Evolutionary conservation across 129 eudicot genomes (phyloP), one percentile per base, ranked within the genome.

Genomic region (Centrapalus pauciflorus): DNA sequence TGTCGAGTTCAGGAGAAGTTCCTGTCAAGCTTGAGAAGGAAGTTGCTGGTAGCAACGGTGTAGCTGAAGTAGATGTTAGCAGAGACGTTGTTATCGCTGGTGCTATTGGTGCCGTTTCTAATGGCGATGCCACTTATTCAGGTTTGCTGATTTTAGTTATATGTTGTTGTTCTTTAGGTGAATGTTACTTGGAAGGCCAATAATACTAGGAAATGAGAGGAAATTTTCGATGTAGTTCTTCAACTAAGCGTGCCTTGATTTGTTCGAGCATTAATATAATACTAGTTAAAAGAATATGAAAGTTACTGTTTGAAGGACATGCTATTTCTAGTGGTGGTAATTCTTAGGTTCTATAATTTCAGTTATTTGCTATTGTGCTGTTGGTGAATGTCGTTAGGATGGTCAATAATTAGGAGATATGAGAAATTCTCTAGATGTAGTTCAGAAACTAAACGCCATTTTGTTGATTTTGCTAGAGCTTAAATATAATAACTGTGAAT

Each of bases 1-100:
- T 17, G 6, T 50, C 71, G 65, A 75, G 72, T 67, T 75, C 87
- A 57, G 76, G 55, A 23, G 84, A 77, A 66, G 79, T 21, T 66
- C 61, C 86, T n/a, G 78, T 70, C 27, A 50, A 65, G 76, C 34
- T 52, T 23, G 83, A 61, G 58, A 63, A 80, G 43, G 83, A 78
- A 55, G 51, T 28, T 75, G 29, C 79, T 55, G 52, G 38, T 14
- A 50, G 30, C 23, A 30, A 41, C 5, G 25, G 59, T 35, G 73
- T 48, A 55, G 73, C 55, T 64, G 68, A 67, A 27, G 64, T 41
- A n/a, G 76, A 67, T 45, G 54, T 16, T 66, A 66, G 6, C 32
- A 9, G 62, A 71, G 61, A 71, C 23, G 70, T 20, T 9, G 25
- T 14, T 52, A 34, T 32, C 13, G 50, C 12, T 29, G 62, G 16